These are phyloP conservation scores for Penicillium mononematosum DNA, from an alignment of 495 filamentous ascomycete species.

Conservation along the genomic window DNA sequence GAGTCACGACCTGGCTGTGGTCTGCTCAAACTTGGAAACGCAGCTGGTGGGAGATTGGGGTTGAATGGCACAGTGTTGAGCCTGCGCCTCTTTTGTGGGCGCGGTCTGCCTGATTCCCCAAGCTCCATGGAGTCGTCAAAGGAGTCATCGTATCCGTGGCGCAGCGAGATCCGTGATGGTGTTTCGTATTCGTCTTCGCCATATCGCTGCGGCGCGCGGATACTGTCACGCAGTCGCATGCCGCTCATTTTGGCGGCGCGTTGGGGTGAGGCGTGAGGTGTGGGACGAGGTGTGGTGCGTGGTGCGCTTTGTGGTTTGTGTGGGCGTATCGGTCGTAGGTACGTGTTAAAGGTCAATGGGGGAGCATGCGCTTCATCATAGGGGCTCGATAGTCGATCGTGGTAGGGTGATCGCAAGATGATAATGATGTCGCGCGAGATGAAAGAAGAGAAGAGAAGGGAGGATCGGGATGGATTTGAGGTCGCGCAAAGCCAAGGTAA, in stretches of 20 bases:
- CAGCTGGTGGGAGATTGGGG: conserved; percentile 43
- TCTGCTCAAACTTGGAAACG: conserved; percentile 41
- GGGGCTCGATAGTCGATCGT: not conserved
- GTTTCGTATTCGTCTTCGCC: conserved; percentile 11
- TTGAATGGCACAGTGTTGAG: conserved; percentile 32
- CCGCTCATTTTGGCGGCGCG: conserved; percentile 10
- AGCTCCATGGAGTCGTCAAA: conserved; percentile 1
- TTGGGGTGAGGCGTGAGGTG: not conserved
- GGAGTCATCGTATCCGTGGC: not conserved
- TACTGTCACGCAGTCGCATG: conserved; percentile 25
- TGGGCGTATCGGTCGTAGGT: not conserved
- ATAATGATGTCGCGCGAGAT: not conserved
- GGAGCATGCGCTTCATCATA: not conserved
- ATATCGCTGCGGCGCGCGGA: conserved; percentile 23
- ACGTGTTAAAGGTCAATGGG: not conserved
- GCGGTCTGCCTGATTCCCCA: not conserved
- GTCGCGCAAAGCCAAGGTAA: not conserved
- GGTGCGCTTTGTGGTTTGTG: not conserved
- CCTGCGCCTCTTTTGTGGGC: conserved; percentile 1
- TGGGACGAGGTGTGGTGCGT: not conserved
- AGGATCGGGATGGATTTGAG: not conserved
- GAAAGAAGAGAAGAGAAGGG: not conserved
- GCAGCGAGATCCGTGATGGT: not conserved
- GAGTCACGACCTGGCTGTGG: conserved; percentile 6
- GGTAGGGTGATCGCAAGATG: not conserved